Evolutionary conservation across 176 grass and related monocot genomes (phyloP).

Genomic region (Aegilops speltoides): DNA sequence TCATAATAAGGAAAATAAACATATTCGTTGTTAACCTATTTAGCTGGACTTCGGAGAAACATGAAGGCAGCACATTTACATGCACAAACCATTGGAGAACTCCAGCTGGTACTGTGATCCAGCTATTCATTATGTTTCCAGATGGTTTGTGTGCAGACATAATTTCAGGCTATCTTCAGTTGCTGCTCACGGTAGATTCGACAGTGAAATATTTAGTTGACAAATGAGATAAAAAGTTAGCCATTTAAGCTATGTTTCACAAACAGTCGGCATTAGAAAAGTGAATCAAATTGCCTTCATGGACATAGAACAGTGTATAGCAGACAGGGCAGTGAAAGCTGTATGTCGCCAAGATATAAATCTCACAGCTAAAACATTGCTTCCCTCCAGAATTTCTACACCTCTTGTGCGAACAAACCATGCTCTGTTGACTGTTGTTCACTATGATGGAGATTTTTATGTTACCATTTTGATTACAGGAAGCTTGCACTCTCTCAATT

Average conservation of each 20-base stretch:
- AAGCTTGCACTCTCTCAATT: slow-evolving; percentile 9
- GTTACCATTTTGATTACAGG: slow-evolving; percentile 26
- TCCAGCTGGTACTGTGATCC: not conserved
- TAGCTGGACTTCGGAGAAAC: slow-evolving; percentile 6
- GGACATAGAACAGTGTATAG: not conserved
- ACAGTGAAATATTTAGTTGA: slow-evolving; percentile 2
- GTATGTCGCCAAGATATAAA: slow-evolving; percentile 13
- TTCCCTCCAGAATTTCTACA: not conserved
- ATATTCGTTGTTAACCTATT: not conserved
- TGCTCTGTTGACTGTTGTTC: not conserved
- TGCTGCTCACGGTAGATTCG: slow-evolving; percentile 6
- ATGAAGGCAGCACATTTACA: slow-evolving; percentile 11
- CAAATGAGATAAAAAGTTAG: not conserved
- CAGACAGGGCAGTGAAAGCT: not conserved
- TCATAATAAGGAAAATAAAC: not conserved
- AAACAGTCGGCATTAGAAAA: not conserved
- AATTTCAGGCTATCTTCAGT: slow-evolving; percentile 16
- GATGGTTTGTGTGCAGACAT: not conserved
- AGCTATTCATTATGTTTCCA: slow-evolving; percentile 7
- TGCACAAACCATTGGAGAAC: not conserved
- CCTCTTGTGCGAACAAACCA: not conserved
- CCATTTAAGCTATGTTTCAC: not conserved
- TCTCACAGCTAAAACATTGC: not conserved
- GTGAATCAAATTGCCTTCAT: not conserved
- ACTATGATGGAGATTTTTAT: not conserved